phyloP scores from a whole-genome alignment of 257 asterid species.

The Cordia subcordata region DNA sequence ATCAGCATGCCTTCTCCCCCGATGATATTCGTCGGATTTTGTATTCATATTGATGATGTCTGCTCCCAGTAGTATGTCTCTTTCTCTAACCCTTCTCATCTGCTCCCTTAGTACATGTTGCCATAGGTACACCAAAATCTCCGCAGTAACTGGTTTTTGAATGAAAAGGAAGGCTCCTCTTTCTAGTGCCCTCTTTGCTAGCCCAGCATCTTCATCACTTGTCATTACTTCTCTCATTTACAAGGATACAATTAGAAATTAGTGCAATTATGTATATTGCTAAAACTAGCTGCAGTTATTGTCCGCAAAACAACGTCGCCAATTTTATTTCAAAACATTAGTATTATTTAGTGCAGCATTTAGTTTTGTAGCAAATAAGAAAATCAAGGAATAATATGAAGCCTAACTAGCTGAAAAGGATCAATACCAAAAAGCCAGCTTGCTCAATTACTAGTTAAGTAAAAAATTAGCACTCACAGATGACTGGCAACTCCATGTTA shows the following conservation, averaged over 20 bases:
- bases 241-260: neutral
- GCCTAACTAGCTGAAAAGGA: too few species aligned
- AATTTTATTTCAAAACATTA: neutral
- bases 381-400: neutral
- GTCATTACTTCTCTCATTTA: constrained; percentile 5
- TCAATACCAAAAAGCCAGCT: too few species aligned
- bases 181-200: constrained; percentile 5
- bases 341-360: neutral
- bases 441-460: neutral
- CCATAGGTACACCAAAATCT: constrained; percentile 2
- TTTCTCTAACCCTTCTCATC: neutral
- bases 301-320: too few species aligned
- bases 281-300: too few species aligned
- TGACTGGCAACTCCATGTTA: neutral
- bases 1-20: neutral
- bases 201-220: neutral
- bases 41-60: neutral
- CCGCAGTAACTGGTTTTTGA: neutral
- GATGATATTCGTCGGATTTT: neutral
- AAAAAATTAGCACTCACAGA: constrained; percentile 16
- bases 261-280: neutral
- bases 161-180: constrained; percentile 8
- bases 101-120: constrained; percentile 1
- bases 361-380: neutral
- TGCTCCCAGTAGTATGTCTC: neutral